Base-by-base conservation (phyloP, 371 early-diverging fungal species). In the Syncephalis plumigaleata region DNA sequence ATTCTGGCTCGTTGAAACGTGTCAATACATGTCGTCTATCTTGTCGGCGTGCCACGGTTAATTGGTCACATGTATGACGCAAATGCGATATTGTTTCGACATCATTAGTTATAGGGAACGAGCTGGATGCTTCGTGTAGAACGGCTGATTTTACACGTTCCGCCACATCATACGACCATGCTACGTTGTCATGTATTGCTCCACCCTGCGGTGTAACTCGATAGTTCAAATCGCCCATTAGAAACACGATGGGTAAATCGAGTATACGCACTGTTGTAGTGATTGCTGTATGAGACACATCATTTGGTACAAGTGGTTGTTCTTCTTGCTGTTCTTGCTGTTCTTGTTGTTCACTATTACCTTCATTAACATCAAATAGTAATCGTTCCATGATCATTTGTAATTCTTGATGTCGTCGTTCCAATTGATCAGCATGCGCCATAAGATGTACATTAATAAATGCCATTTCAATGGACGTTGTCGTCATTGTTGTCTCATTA, bases 161-260 rank as follows among this genome's bases (percentile, higher is more conserved):
- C 4, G 17, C 42, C 9, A 18, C 22, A 22, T 40, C 17, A 8
- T n/a, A 40, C 42, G 27, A 52, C 16, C 3, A 20, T 23, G 31
- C 49, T 54, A 16, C 54, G 53, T 53, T 72, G 48, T 22, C 45
- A 42, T 36, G 55, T 54, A 38, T 46, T 47, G 39, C 48, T 57
- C 16, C 38, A 46, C 16, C 70, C 37, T 31, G 31, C n/a, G 73
- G 50, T n/a, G 60, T 61, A 9, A 79, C 59, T 7, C 82, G 66
- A 55, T 81, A 81, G 53, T 81, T 81, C 42, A 79, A 56, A 47
- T 81, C 82, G 11, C 82, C 82, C 37, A 74, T 56, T 66, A 72
- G 76, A 45, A 81, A 78, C 13, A 66, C 52, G 52, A 63, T 65
- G 53, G 78, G 73, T 53, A 59, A 68, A 13, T 59, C 78, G 55